Conservation (phyloP, 73 alveolate genomes). For the Urostyla sp. region DNA sequence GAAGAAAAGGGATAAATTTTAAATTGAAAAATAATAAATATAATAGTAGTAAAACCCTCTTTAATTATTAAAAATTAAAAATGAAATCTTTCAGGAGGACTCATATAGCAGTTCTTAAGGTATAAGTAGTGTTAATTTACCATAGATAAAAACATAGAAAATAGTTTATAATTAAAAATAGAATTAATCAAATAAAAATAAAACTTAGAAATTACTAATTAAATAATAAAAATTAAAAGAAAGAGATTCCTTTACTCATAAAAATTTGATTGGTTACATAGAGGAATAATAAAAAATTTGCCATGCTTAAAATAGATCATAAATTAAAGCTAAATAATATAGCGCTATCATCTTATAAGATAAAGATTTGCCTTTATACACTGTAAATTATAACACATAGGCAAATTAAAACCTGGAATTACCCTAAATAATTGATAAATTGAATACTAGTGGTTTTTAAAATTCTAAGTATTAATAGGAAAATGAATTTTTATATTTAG, state of each 20-base stretch:
- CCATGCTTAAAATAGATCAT: not conserved
- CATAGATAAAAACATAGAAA: not conserved
- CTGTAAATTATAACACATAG: not conserved
- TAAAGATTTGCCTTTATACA: not conserved
- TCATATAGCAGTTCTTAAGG: not conserved
- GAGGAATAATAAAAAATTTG: slow-evolving; percentile 18
- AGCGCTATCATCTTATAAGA: not conserved
- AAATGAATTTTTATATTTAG: not conserved
- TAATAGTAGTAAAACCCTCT: too few species aligned
- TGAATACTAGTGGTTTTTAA: too few species aligned
- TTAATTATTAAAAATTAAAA: too few species aligned
- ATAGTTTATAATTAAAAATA: too few species aligned
- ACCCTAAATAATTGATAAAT: not conserved
- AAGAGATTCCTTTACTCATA: slow-evolving; percentile 30
- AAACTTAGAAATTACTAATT: not conserved
- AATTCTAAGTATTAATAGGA: too few species aligned
- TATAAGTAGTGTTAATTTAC: not conserved
- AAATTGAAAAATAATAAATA: too few species aligned
- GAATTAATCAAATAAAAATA: not conserved
- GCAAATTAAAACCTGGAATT: not conserved
- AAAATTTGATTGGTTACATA: slow-evolving; percentile 6
- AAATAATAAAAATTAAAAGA: not conserved
- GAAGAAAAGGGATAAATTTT: too few species aligned
- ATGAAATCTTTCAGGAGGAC: too few species aligned
- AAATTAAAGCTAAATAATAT: too few species aligned